A percentile compares a stretch with the other conserved stretches of the same genome.
Conservation (phyloP, 2,329 filamentous ascomycete genomes). For the Emmonsia crescens region DNA sequence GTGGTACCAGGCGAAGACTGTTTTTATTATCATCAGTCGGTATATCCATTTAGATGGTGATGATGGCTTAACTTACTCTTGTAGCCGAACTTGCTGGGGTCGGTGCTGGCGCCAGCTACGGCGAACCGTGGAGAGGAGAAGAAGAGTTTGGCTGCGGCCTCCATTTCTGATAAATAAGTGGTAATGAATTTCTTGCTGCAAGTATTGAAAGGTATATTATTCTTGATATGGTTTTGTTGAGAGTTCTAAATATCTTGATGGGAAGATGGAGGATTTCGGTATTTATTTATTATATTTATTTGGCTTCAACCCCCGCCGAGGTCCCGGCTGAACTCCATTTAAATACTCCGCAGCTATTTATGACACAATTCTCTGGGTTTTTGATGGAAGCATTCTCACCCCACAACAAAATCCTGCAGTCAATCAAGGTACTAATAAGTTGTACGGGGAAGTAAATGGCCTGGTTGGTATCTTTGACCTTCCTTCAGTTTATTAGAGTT, state of each 20-base stretch:
- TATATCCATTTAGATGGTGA: conserved; percentile 5
- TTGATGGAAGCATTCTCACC: no score
- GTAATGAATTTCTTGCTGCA: no score
- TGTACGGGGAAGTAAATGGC: no score
- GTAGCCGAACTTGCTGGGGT: conserved; percentile 76
- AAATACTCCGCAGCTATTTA: not conserved
- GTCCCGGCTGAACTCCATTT: no score
- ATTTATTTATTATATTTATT: not conserved
- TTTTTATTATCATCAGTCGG: not conserved
- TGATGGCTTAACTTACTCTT: conserved; percentile 48
- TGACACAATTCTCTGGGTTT: no score
- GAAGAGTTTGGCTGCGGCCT: conserved; percentile 63
- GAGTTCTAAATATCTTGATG: no score
- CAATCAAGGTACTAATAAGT: no score
- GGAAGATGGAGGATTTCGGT: not conserved
- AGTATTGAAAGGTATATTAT: no score
- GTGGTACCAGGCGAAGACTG: conserved; percentile 87
- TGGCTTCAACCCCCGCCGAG: not conserved
- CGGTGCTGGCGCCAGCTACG: conserved; percentile 80
- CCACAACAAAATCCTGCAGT: no score
- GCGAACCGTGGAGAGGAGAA: conserved; percentile 72
- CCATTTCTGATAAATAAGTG: conserved; percentile 36
- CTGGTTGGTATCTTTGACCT: no score
- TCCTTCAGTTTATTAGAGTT: no score
- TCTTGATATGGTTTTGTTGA: not conserved